Evolutionary conservation across 441 rosid species (phyloP).

Genomic region (Metrosideros polymorpha): DNA sequence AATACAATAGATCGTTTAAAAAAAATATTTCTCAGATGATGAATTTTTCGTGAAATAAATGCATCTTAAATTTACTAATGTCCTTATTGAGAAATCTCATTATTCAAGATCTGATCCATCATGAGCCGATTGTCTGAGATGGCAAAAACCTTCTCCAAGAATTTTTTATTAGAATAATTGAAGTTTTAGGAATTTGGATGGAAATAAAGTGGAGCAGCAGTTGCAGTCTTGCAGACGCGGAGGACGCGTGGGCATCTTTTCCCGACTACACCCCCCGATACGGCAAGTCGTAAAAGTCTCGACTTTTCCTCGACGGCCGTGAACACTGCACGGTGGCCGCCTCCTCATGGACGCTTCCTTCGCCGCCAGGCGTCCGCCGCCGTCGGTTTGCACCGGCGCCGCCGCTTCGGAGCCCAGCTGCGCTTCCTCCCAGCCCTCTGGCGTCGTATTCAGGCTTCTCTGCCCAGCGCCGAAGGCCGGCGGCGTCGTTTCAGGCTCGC

Average conservation of each 20-base stretch:
- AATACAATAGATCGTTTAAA: rapidly evolving
- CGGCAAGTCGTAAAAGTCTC: neutral
- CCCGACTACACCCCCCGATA: neutral
- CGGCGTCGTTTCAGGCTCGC: conserved; percentile 4
- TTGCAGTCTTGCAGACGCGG: neutral
- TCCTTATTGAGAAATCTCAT: too few species aligned
- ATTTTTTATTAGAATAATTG: too few species aligned
- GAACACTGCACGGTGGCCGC: neutral
- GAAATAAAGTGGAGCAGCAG: too few species aligned
- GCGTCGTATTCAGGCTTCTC: conserved; percentile 25
- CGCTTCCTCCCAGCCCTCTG: neutral
- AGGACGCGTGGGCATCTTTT: neutral
- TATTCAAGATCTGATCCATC: too few species aligned
- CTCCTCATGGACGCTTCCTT: neutral
- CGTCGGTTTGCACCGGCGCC: neutral
- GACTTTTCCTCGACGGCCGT: neutral
- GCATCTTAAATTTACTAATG: too few species aligned
- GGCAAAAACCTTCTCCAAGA: too few species aligned
- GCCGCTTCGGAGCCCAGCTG: neutral
- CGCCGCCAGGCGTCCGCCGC: neutral
- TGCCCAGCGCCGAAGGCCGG: conserved; percentile 37
- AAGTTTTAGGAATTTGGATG: too few species aligned
- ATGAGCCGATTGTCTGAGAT: too few species aligned
- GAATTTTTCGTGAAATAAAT: neutral
- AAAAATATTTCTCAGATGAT: neutral